Conservation (phyloP, 2,329 filamentous ascomycete species). For the Rachicladosporium sp. region DNA sequence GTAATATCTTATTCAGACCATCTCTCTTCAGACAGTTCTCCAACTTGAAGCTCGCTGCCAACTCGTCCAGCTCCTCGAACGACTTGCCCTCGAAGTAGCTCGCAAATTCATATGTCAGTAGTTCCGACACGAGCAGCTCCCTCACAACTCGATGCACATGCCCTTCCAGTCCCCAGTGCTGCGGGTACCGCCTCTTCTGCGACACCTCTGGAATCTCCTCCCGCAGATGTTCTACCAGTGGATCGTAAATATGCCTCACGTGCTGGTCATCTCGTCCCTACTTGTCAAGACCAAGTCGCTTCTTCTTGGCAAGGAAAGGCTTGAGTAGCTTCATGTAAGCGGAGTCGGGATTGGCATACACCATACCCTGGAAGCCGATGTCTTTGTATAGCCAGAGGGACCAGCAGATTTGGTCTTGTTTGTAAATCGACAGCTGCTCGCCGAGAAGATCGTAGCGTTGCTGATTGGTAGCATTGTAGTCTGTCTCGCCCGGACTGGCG, state of each 20-base stretch:
- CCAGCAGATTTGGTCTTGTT: slow-evolving; percentile 42
- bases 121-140: slow-evolving; percentile 8
- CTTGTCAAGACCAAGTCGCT: slow-evolving; percentile 39
- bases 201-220: slow-evolving; percentile 32
- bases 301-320: slow-evolving; percentile 44
- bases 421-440: slow-evolving; percentile 40
- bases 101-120: slow-evolving; percentile 40
- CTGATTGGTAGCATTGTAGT: slow-evolving; percentile 27
- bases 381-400: slow-evolving; percentile 35
- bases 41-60: slow-evolving; percentile 41
- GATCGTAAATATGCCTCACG: slow-evolving; percentile 31
- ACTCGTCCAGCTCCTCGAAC: slow-evolving; percentile 40
- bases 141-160: slow-evolving; percentile 8
- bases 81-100: slow-evolving; percentile 41
- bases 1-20: slow-evolving; percentile 39
- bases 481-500: slow-evolving; percentile 28
- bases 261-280: slow-evolving; percentile 34
- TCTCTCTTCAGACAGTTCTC: slow-evolving; percentile 41
- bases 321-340: slow-evolving; percentile 36
- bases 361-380: slow-evolving; percentile 24
- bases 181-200: slow-evolving; percentile 7
- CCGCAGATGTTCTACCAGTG: slow-evolving; percentile 15
- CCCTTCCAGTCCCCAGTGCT: slow-evolving; percentile 8
- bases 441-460: slow-evolving; percentile 31
- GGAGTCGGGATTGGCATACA: slow-evolving; percentile 11